Percentiles rank a stretch among this genome's conserved stretches.
Conservation (phyloP, 352 stramenopile genomes). For the Pilasporangium apinafurcum region DNA sequence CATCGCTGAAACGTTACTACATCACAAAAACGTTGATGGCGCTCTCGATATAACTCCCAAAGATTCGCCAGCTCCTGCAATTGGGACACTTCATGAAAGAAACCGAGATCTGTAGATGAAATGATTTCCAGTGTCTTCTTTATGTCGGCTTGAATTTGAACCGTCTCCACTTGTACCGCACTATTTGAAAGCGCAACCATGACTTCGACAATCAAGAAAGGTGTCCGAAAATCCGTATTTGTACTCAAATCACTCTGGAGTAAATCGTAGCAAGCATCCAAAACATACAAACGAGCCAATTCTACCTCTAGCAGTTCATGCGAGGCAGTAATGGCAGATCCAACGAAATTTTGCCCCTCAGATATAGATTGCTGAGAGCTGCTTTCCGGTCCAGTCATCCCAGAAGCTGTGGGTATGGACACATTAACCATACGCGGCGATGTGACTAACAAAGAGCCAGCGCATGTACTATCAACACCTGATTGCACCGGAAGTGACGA, state of each 20-base stretch:
- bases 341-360: too few relatives aligned
- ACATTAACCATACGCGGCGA: too few relatives aligned
- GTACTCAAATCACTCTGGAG: conserved; percentile 18
- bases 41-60: conserved; percentile 54
- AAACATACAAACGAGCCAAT: conserved; percentile 31
- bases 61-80: conserved; percentile 53
- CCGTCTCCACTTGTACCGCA: conserved; percentile 24
- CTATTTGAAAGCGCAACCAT: conserved; percentile 44
- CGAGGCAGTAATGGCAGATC: too few relatives aligned
- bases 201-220: conserved; percentile 28
- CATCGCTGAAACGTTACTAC: conserved; percentile 11
- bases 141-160: conserved; percentile 12
- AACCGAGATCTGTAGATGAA: conserved; percentile 59
- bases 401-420: too few relatives aligned
- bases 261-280: conserved; percentile 47
- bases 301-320: too few relatives aligned
- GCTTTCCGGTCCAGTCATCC: too few relatives aligned
- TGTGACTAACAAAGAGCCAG: too few relatives aligned
- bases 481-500: too few relatives aligned
- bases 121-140: conserved; percentile 77
- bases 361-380: too few relatives aligned
- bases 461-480: too few relatives aligned
- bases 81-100: conserved; percentile 48
- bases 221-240: conserved; percentile 19
- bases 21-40: conserved; percentile 37